These are phyloP conservation scores for Dovyalis caffra DNA, from an alignment of 345 rosid genomes.

Conservation along the genomic window DNA sequence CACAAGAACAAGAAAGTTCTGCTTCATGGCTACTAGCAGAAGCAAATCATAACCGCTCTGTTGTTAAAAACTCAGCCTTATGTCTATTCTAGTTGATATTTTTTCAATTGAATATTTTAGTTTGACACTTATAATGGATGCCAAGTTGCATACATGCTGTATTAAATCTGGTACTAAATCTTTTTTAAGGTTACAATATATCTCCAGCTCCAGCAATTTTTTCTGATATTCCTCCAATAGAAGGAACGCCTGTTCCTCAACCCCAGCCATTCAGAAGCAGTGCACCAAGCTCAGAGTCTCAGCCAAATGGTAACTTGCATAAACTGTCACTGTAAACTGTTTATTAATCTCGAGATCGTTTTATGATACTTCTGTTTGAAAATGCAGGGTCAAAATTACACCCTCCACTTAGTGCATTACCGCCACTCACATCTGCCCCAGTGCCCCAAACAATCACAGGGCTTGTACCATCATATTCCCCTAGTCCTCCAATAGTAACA, in stretches of 20 bases:
- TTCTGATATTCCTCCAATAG: conserved; percentile 30
- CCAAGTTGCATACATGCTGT: not conserved
- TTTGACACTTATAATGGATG: not conserved
- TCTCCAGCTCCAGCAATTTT: conserved; percentile 33
- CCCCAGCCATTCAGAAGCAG: conserved; percentile 19
- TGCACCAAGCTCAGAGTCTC: conserved; percentile 30
- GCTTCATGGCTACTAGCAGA: not conserved
- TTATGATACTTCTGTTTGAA: conserved; percentile 14
- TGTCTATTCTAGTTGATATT: not conserved
- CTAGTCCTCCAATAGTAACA: conserved; percentile 31
- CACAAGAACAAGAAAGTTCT: not conserved
- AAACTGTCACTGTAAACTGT: not conserved
- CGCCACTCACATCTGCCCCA: conserved; percentile 43
- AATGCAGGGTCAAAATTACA: conserved; percentile 34
- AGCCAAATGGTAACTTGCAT: conserved; percentile 27
- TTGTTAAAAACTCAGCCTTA: not conserved
- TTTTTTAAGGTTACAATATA: conserved; percentile 21
- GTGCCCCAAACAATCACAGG: conserved; percentile 38
- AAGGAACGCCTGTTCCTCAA: conserved; percentile 28
- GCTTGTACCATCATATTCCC: conserved; percentile 37
- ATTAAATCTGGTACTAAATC: conserved; percentile 6
- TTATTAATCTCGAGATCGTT: conserved; percentile 5
- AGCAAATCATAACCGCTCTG: not conserved
- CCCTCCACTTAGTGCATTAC: conserved; percentile 32
- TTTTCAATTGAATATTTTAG: conserved; percentile 1